Evolutionary conservation across 2,329 filamentous ascomycete genomes (phyloP), one percentile per base, ranked within the genome.

Genomic region (Rhytidhysteron rufulum): DNA sequence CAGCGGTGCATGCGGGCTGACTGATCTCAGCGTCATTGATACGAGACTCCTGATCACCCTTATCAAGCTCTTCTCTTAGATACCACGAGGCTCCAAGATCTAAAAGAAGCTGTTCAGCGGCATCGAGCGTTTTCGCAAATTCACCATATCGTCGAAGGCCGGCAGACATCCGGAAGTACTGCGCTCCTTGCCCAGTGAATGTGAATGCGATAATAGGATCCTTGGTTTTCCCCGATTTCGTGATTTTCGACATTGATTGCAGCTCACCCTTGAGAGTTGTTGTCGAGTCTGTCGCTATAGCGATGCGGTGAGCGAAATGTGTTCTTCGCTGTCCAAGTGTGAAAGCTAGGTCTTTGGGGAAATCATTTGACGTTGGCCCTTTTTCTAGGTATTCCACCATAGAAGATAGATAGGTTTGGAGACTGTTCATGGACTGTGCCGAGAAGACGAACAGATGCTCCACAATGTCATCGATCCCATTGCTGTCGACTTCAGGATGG

Each of bases 131-230:
- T 4, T 22, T 17, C 11, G 20, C 17, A 29, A 32, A 31, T 4
- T 19, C 19, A 11, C 13, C 11, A n/a, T 17, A 37, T 25, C 9
- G 8, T 18, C 27, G 8, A 15, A 33, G 24, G 8, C 13, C 24
- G 7, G 24, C 13, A 13, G 24, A 8, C 24, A 27, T 27, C 24
- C 24, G 53, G 1, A 39, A 37, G 57, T 60, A 68, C 25, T 67
- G 65, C 3, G 62, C 62, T 27, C 66, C 65, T 31, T 68, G 66
- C 4, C 66, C 65, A 0, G 63, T 65, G 43, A 68, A 67, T 2
- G 67, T 50, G 24, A 27, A 27, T 7, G 13, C 13, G 24, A 27
- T 13, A 27, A 13, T 8, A 27, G 7, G 24, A 13, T 27, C 24
- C 13, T 27, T 7, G 7, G 24, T 27, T 27, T 7, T n/a, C n/a